A percentile compares a stretch with the other conserved stretches of the same genome.
phyloP scores from a whole-genome alignment of 2,329 filamentous ascomycete species.

The Metarhizium guizhouense region DNA sequence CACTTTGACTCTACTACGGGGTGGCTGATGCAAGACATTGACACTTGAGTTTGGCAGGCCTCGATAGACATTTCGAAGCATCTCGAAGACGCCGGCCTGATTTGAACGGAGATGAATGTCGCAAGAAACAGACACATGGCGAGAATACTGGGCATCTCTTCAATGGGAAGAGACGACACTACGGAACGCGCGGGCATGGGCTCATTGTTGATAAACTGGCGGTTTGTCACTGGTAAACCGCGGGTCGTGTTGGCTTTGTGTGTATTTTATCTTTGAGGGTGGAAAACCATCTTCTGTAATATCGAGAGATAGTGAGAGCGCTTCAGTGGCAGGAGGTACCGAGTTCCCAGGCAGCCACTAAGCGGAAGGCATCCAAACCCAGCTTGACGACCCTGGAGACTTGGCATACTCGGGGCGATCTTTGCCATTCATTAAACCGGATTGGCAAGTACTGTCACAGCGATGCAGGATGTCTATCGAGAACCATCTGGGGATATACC shows the following conservation, averaged over 20 bases:
- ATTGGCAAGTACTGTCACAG: background rate
- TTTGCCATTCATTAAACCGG: background rate
- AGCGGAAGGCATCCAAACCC: background rate
- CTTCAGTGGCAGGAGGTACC: background rate
- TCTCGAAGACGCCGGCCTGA: conserved; percentile 19
- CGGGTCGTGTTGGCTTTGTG: conserved; percentile 20
- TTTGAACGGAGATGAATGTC: conserved; percentile 10
- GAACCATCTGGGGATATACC: background rate
- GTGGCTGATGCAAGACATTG: conserved; percentile 14
- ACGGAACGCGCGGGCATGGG: conserved; percentile 1
- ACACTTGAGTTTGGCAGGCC: conserved; percentile 19
- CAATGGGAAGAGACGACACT: conserved; percentile 23
- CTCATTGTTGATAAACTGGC: conserved; percentile 11
- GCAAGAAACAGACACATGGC: conserved; percentile 5
- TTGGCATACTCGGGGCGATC: background rate
- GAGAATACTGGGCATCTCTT: conserved; percentile 23
- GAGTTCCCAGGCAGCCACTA: background rate
- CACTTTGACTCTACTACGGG: background rate
- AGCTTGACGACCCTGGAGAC: background rate
- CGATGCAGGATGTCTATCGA: background rate
- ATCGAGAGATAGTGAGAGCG: conserved; percentile 25
- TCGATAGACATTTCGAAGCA: conserved; percentile 16
- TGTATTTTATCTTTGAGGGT: conserved; percentile 36
- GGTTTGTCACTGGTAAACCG: conserved; percentile 13
- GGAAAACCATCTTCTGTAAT: conserved; percentile 32